Conservation (phyloP, 306 rosid species). For the Vigna reflexopilosa region DNA sequence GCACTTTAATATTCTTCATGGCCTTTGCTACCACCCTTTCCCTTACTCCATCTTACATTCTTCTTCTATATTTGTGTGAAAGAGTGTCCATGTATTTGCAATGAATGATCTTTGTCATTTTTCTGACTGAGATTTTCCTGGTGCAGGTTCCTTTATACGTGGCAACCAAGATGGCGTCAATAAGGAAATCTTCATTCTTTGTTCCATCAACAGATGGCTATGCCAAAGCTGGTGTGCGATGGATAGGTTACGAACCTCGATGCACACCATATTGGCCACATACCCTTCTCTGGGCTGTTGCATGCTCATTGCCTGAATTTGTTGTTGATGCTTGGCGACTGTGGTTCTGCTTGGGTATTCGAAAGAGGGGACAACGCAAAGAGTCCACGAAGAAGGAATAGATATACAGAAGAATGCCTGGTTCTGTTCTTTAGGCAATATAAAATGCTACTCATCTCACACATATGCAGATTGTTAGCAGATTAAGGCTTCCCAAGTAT, state of each 20-base stretch:
- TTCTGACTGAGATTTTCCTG: conserved; percentile 40
- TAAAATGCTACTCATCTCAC: conserved; percentile 8
- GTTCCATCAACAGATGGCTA: conserved; percentile 88
- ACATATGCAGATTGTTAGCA: conserved; percentile 28
- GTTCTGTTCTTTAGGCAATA: conserved; percentile 42
- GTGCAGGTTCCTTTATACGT: conserved; percentile 90
- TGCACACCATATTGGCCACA: conserved; percentile 99
- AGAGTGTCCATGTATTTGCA: conserved; percentile 1
- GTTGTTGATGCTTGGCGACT: conserved; percentile 82
- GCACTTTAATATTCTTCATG: neutral
- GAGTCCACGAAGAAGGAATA: conserved; percentile 73
- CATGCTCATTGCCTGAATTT: conserved; percentile 66
- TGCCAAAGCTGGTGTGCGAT: conserved; percentile 75
- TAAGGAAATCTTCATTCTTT: conserved; percentile 82
- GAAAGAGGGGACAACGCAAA: conserved; percentile 88
- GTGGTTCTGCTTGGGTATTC: conserved; percentile 64
- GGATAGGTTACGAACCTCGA: conserved; percentile 92
- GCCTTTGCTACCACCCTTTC: neutral
- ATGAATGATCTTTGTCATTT: neutral
- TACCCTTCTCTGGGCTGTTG: conserved; percentile 79
- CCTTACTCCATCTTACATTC: conserved; percentile 1
- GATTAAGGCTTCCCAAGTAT: conserved; percentile 30
- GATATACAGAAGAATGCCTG: neutral
- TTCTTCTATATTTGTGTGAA: conserved; percentile 5
- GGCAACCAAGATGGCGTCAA: conserved; percentile 99